Base-by-base conservation (phyloP, 208 protist species). In the Crithidia brevicula region DNA sequence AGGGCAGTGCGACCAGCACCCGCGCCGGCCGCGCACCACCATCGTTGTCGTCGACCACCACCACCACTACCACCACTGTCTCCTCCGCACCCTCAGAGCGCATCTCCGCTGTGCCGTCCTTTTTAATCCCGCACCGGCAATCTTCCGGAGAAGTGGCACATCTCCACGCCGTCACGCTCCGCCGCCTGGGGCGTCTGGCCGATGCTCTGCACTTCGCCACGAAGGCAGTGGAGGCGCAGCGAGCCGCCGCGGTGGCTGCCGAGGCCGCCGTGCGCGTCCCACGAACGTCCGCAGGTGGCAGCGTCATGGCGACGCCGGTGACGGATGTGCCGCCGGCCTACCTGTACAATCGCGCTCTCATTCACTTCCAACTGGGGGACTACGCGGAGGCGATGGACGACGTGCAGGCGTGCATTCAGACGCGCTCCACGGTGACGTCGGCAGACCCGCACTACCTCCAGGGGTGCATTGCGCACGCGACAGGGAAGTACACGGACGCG, bases 401-500 rank as follows among this genome's bases (percentile, higher is more conserved):
- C 27, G 61, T 75, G 34, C 53, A 68, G 46, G 69, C 31, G 79
- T 88, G 38, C 82, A 75, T 70, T 52, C 57, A 27, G 70, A 84
- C 50, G 6, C 64, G n/a, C 43, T 50, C 4, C 58, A 72, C 47
- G 0, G 27, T 34, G 10, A 58, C 43, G 31, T 33, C 77, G 0
- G 82, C 67, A 3, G 81, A 94, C 34, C 74, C 88, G n/a, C 89
- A 85, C 63, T 98, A 96, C 67, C 67, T 95, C 2, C 61, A 83
- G 18, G 94, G 74, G 11, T 85, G 91, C n/a, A 84, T 88, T n/a
- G 62, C 82, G 28, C 93, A 98, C 60, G 76, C 83, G 4, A 43
- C 86, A 7, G 80, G 71, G 4, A 25, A 63, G 4, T 86, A 88
- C 60, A 22, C 69, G 0, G 84, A 81, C 11, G 88, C 89, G 9